phyloP scores from a whole-genome alignment of 2,329 filamentous ascomycete species.

The Diplodia intermedia region DNA sequence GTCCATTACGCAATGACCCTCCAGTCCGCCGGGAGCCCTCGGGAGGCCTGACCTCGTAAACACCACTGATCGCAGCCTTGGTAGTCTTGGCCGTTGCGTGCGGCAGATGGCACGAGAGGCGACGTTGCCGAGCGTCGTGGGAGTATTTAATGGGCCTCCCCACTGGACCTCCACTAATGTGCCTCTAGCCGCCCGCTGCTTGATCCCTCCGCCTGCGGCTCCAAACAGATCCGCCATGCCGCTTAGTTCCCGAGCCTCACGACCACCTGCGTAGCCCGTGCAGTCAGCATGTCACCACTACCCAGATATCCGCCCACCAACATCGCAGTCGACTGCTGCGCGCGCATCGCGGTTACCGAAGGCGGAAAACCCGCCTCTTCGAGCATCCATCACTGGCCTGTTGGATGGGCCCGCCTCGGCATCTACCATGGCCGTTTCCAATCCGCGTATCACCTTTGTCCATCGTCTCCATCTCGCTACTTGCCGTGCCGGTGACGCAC shows the following conservation, averaged over 20 bases:
- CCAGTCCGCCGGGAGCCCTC: not conserved
- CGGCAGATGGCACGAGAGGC: not conserved
- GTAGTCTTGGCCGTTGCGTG: slow-evolving; percentile 5
- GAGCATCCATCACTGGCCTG: not conserved
- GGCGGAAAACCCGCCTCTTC: not conserved
- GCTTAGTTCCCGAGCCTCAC: not conserved
- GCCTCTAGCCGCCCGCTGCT: slow-evolving; percentile 5
- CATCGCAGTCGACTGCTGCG: not conserved
- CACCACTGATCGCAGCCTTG: not conserved
- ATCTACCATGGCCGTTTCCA: not conserved
- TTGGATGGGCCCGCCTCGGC: not conserved
- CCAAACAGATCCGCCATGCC: not conserved
- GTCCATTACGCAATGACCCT: not conserved
- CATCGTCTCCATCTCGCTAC: not conserved
- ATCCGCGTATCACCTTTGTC: not conserved
- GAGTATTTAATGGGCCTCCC: slow-evolving; percentile 19
- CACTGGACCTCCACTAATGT: slow-evolving; percentile 16
- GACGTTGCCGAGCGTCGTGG: slow-evolving; percentile 2
- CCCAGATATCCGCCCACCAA: not conserved
- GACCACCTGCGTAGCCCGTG: not conserved
- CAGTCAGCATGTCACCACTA: not conserved
- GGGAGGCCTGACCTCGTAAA: not conserved
- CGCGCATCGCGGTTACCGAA: not conserved
- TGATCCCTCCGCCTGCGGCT: not conserved
- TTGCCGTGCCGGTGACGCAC: slow-evolving; percentile 9